A percentile compares a stretch with the other conserved stretches of the same genome.
phyloP scores from a whole-genome alignment of 805 yeast genomes.

The Lipomyces orientalis region DNA sequence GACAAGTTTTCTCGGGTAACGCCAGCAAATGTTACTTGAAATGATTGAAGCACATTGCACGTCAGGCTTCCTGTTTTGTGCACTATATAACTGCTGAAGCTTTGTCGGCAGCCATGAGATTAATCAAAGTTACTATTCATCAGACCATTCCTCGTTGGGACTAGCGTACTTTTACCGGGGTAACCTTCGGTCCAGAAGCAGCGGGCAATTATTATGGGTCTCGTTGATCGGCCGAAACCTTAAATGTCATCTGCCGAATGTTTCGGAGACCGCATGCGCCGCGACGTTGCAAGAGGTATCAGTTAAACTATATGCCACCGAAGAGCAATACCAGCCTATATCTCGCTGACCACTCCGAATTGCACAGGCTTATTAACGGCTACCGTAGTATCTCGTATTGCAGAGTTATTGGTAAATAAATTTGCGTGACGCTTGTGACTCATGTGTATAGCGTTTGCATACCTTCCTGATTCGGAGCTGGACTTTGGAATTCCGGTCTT shows the following conservation, averaged over 20 bases:
- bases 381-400: too few species aligned
- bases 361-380: too few species aligned
- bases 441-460: too few species aligned
- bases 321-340: too few species aligned
- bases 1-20: neutral
- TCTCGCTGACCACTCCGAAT: too few species aligned
- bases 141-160: neutral
- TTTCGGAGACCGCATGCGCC: constrained; percentile 1
- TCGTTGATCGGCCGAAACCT: neutral
- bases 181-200: neutral
- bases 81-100: neutral
- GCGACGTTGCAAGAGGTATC: too few species aligned
- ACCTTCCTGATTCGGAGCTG: too few species aligned
- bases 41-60: constrained; percentile 1
- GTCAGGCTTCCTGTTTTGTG: neutral
- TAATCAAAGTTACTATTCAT: neutral
- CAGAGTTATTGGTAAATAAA: too few species aligned
- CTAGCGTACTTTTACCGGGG: too few species aligned
- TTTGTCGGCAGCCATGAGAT: neutral
- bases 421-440: too few species aligned
- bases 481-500: too few species aligned
- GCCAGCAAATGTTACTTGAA: neutral
- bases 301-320: neutral
- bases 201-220: neutral
- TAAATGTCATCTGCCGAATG: constrained; percentile 2